A percentile compares a stretch with the other conserved stretches of the same genome.
These are phyloP conservation scores for Coccomyxa subellipsoidea DNA, from an alignment of 163 green algal genomes.

Conservation along the genomic window DNA sequence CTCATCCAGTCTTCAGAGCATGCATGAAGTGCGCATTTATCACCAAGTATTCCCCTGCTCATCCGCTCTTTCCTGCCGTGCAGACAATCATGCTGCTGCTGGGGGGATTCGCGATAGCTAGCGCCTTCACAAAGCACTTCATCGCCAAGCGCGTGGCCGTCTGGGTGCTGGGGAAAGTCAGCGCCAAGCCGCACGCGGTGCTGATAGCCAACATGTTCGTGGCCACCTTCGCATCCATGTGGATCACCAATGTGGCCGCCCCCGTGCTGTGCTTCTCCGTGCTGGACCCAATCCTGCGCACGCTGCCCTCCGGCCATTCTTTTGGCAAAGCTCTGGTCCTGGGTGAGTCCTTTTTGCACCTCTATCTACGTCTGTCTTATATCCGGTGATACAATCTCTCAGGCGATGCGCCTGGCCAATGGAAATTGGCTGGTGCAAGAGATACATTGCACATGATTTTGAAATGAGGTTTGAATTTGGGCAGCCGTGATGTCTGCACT, in stretches of 20 bases:
- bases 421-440: too few species aligned
- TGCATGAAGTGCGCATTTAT: neutral
- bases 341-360: neutral
- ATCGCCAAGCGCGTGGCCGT: conserved; percentile 66
- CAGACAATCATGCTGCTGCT: conserved; percentile 76
- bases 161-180: conserved; percentile 34
- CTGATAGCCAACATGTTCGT: conserved; percentile 71
- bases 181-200: conserved; percentile 47
- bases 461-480: too few species aligned
- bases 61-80: too few species aligned
- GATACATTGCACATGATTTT: too few species aligned
- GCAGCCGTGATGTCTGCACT: too few species aligned
- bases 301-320: conserved; percentile 42
- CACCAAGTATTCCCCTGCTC: too few species aligned
- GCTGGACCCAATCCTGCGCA: conserved; percentile 62
- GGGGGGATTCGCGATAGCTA: conserved; percentile 71
- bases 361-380: neutral
- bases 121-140: conserved; percentile 71
- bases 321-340: conserved; percentile 44
- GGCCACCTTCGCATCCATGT: conserved; percentile 71
- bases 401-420: too few species aligned
- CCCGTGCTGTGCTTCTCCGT: conserved; percentile 73
- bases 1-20: neutral
- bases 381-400: too few species aligned
- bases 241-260: conserved; percentile 76